Conservation (phyloP, 805 yeast species). For the Maudiozyma pseudohumilis region DNA sequence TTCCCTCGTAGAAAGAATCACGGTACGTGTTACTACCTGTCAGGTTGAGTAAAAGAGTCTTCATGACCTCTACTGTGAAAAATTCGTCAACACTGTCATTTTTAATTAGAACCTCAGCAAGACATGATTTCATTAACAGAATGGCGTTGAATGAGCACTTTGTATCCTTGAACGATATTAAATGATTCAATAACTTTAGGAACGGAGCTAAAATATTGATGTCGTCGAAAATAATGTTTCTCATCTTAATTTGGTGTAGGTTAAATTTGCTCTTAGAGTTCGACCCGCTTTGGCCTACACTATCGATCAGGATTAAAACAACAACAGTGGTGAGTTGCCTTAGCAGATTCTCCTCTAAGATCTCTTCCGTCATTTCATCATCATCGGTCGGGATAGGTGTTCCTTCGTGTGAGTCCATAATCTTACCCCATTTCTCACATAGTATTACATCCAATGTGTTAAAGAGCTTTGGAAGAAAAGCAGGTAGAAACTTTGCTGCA, state of each 20-base stretch:
- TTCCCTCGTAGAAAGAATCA: constrained; percentile 87
- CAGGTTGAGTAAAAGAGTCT: constrained; percentile 59
- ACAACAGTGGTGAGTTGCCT: constrained; percentile 90
- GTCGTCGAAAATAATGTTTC: constrained; percentile 55
- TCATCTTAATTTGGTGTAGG: constrained; percentile 54
- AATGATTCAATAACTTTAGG: constrained; percentile 60
- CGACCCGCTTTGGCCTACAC: constrained; percentile 68
- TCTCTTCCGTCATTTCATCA: constrained; percentile 85
- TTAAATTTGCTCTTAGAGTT: constrained; percentile 31
- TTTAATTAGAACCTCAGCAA: constrained; percentile 57
- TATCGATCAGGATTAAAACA: constrained; percentile 75
- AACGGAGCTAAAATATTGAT: constrained; percentile 68
- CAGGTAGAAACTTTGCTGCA: constrained; percentile 60
- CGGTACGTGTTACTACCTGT: constrained; percentile 65
- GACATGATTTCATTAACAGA: constrained; percentile 62
- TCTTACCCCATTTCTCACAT: constrained; percentile 57
- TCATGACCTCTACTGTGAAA: constrained; percentile 42
- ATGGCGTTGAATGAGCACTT: constrained; percentile 89
- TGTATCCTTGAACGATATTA: constrained; percentile 76
- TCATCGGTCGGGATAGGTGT: constrained; percentile 57
- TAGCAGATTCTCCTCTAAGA: constrained; percentile 93
- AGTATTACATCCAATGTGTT: constrained; percentile 64
- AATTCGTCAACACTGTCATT: constrained; percentile 67
- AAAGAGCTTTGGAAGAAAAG: constrained; percentile 69
- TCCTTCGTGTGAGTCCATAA: constrained; percentile 31